Percentiles rank a stretch among this genome's conserved stretches.
Evolutionary conservation across 73 alveolate genomes (phyloP).

Genomic region (Paramecium primaurelia): DNA sequence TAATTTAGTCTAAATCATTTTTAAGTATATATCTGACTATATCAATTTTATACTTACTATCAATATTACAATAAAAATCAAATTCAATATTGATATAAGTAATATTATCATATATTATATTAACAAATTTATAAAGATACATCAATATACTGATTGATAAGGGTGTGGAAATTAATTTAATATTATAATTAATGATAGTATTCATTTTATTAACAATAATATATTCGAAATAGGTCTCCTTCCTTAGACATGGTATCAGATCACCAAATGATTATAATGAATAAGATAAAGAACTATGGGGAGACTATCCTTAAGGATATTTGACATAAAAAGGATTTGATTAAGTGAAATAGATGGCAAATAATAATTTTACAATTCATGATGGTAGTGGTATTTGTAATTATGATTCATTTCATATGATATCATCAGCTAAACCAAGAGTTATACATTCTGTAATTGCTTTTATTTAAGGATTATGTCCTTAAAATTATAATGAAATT

Average conservation of each 20-base stretch:
- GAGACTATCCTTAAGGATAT: neutral
- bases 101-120: neutral
- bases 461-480: conserved; percentile 23
- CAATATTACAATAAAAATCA: conserved; percentile 46
- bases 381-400: neutral
- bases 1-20: neutral
- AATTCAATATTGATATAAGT: too few species aligned
- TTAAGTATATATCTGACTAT: neutral
- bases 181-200: neutral
- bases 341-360: neutral
- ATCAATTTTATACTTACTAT: too few species aligned
- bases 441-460: neutral
- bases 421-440: neutral
- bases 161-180: neutral
- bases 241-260: conserved; percentile 15
- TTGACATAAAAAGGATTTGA: conserved; percentile 14
- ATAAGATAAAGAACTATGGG: neutral
- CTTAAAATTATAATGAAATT: neutral
- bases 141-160: conserved; percentile 43
- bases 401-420: neutral
- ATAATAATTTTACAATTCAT: neutral
- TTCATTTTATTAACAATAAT: neutral
- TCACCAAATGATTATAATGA: conserved; percentile 14
- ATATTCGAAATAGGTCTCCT: neutral
- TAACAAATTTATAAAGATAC: conserved; percentile 72